Evolutionary conservation across 306 rosid genomes (phyloP), one percentile per base, ranked within the genome.

Genomic region (Dryas drummondii): DNA sequence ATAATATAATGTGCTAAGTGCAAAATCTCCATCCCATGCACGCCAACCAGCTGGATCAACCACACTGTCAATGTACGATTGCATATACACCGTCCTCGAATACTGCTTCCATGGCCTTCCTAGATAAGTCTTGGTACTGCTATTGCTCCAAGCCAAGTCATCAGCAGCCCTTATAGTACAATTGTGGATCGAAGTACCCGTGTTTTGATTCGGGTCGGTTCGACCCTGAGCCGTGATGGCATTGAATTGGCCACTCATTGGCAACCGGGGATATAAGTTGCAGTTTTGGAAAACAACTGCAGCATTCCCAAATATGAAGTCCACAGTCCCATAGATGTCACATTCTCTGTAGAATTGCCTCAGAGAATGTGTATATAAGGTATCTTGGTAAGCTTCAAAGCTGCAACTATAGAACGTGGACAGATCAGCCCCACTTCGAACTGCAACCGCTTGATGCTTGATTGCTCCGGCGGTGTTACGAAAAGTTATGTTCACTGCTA

Each of bases 261-360:
- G 94, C 12, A 91, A 85, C n/a, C 97, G 90, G 0, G 98, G 94
- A 60, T 87, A 85, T 10, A 94, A 11, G 80, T 91, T 88, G 83
- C 98, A 91, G 76, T 79, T 91, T 69, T 94, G 97, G 79, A 94
- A 80, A 0, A 94, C 96, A 17, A 84, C 94, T 37, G 93, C 93
- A 2, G 98, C 98, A 44, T 94, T 91, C 4, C 98, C 97, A n/a
- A 94, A 94, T 52, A 94, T 91, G 90, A 94, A 94, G 53, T 93
- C 98, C 14, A 93, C 96, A 0, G 98, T 93, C 27, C 98, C 96
- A 62, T 86, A 93, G 32, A 90, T 86, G 70, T 88, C 91, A 47
- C 96, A 93, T 65, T 90, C 98, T n/a, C 93, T 74, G 78, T 90
- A 93, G 82, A 93, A 87, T 62, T 93, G 96, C 9, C 98, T 80